Evolutionary conservation across 805 yeast genomes (phyloP).

Genomic region (Wickerhamomyces hampshirensis): DNA sequence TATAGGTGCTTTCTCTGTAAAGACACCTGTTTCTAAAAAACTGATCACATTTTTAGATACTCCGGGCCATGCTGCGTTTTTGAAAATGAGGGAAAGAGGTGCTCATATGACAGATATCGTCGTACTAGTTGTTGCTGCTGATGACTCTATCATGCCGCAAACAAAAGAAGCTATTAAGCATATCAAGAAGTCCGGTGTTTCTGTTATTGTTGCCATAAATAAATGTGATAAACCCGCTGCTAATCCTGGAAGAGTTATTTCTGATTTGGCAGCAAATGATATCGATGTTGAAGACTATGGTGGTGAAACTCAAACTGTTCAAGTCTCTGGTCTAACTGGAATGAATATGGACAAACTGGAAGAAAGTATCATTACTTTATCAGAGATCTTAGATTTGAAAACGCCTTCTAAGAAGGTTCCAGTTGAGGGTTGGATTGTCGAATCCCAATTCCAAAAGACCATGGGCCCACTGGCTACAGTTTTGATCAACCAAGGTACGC

Average conservation of each 20-base stretch:
- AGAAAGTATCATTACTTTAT: conserved; percentile 79
- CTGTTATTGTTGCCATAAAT: conserved; percentile 86
- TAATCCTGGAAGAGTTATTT: conserved; percentile 68
- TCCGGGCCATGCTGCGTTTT: conserved; percentile 96
- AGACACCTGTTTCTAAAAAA: conserved; percentile 69
- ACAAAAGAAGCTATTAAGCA: conserved; percentile 94
- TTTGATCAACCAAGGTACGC: conserved; percentile 71
- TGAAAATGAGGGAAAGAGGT: conserved; percentile 95
- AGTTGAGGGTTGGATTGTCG: conserved; percentile 85
- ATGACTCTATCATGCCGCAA: conserved; percentile 97
- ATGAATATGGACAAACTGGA: conserved; percentile 85
- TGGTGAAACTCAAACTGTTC: conserved; percentile 88
- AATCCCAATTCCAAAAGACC: conserved; percentile 76
- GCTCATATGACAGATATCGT: conserved; percentile 92
- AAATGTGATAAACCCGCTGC: conserved; percentile 83
- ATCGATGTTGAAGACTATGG: conserved; percentile 90
- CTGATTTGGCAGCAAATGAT: conserved; percentile 71
- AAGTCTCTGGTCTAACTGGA: conserved; percentile 87
- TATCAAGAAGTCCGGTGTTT: conserved; percentile 75
- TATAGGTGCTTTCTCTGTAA: conserved; percentile 92
- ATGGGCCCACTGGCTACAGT: conserved; percentile 85
- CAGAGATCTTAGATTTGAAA: conserved; percentile 78
- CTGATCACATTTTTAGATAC: conserved; percentile 89
- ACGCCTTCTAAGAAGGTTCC: conserved; percentile 48
- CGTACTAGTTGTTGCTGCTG: conserved; percentile 91